A percentile compares a stretch with the other conserved stretches of the same genome.
phyloP scores from a whole-genome alignment of 116 monocot species.

The Zostera marina region DNA sequence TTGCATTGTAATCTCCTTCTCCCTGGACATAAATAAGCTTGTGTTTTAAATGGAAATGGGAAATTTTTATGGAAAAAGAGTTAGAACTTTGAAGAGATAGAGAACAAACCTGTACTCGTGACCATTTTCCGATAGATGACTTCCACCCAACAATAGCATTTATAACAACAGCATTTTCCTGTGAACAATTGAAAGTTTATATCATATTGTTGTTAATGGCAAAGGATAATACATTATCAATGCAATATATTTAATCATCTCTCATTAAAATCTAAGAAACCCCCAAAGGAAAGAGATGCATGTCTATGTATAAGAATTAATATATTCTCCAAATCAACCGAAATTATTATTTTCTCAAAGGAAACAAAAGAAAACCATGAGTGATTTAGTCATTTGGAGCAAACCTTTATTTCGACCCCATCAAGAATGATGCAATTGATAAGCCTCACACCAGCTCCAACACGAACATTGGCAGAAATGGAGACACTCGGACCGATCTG shows the following conservation, averaged over 20 bases:
- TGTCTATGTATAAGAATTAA: no score
- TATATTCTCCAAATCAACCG: no score
- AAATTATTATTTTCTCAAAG: no score
- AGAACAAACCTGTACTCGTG: constrained; percentile 72
- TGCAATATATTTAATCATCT: no score
- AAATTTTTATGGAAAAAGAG: not conserved
- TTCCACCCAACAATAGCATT: constrained; percentile 94
- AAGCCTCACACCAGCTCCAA: constrained; percentile 86
- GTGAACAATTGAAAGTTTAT: constrained; percentile 8
- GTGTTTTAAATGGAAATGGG: not conserved
- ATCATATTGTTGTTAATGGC: not conserved
- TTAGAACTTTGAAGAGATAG: not conserved
- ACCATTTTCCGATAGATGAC: constrained; percentile 82
- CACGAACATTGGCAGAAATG: constrained; percentile 90
- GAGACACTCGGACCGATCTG: constrained; percentile 98
- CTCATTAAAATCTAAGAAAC: no score
- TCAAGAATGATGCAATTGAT: constrained; percentile 87
- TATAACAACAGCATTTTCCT: constrained; percentile 95
- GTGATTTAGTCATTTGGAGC: not conserved
- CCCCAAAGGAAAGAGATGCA: no score
- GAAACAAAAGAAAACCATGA: not conserved
- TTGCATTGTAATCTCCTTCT: constrained; percentile 60
- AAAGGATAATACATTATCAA: no score
- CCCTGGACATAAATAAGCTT: constrained; percentile 30
- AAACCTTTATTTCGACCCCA: constrained; percentile 91